A percentile compares a stretch with the other conserved stretches of the same genome.
Conservation (phyloP, 2,329 filamentous ascomycete species). For the Colletotrichum chlorophyti region DNA sequence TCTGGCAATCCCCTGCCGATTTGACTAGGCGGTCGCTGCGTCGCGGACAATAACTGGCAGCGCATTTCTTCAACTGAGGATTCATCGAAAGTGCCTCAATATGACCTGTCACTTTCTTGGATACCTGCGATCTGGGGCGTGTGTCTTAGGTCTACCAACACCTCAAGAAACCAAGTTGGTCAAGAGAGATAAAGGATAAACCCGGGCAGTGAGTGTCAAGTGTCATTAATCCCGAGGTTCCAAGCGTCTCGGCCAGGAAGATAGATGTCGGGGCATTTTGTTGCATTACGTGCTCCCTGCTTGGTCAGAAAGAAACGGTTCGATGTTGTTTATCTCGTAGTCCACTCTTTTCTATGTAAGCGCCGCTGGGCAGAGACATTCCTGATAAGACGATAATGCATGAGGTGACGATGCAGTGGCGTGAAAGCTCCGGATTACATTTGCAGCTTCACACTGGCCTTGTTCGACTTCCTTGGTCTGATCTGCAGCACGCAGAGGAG, state of each 20-base stretch:
- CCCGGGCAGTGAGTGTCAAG: too few relatives aligned
- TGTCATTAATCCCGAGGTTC: too few relatives aligned
- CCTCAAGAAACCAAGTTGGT: background rate
- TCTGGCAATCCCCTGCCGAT: too few relatives aligned
- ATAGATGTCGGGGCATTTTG: background rate
- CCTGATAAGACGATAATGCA: conserved; percentile 12
- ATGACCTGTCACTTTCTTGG: conserved; percentile 13
- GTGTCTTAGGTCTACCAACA: conserved; percentile 3
- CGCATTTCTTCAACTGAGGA: background rate
- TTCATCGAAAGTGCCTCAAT: conserved; percentile 16
- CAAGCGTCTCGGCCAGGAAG: background rate
- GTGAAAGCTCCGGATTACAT: background rate
- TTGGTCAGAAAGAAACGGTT: background rate
- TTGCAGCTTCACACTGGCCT: background rate
- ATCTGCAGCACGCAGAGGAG: too few relatives aligned
- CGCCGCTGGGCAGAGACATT: background rate
- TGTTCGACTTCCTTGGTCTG: too few relatives aligned
- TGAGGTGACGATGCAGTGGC: background rate
- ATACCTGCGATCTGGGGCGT: conserved; percentile 1
- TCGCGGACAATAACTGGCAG: conserved; percentile 2
- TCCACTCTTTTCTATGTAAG: background rate
- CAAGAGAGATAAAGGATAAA: too few relatives aligned
- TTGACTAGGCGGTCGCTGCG: background rate
- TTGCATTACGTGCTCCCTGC: background rate
- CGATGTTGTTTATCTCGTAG: background rate